Percentiles rank a stretch among this genome's conserved stretches.
These are phyloP conservation scores for Schizochytrium sp. DNA, from an alignment of 108 stramenopile genomes.

Conservation along the genomic window DNA sequence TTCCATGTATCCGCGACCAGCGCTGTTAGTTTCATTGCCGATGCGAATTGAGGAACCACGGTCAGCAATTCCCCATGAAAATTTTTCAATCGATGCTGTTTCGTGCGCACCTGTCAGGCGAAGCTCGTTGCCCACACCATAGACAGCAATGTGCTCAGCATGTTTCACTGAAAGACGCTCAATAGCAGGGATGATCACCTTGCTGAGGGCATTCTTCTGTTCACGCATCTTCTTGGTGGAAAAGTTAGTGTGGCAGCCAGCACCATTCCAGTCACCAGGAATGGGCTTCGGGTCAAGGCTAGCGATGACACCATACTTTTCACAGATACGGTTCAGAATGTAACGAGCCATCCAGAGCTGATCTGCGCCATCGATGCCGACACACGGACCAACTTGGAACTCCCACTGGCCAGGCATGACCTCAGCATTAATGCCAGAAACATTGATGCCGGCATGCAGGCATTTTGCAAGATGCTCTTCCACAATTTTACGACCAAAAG, in stretches of 20 bases:
- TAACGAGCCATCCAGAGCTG: slow-evolving; percentile 95
- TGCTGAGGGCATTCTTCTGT: slow-evolving; percentile 82
- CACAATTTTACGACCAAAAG: slow-evolving; percentile 82
- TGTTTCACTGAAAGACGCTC: slow-evolving; percentile 95
- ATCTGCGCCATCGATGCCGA: slow-evolving; percentile 96
- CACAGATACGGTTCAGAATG: slow-evolving; percentile 94
- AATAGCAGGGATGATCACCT: slow-evolving; percentile 91
- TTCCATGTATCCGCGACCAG: slow-evolving; percentile 96
- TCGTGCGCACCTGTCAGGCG: slow-evolving; percentile 95
- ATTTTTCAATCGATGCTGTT: slow-evolving; percentile 90
- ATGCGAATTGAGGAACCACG: slow-evolving; percentile 95
- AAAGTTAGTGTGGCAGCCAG: slow-evolving; percentile 97
- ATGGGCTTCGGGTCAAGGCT: slow-evolving; percentile 98
- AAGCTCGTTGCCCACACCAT: slow-evolving; percentile 96
- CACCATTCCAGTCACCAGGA: slow-evolving; percentile 99
- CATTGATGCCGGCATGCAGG: slow-evolving; percentile 92
- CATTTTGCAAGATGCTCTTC: slow-evolving; percentile 95
- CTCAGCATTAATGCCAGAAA: slow-evolving; percentile 96
- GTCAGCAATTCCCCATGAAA: slow-evolving; percentile 96
- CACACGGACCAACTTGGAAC: slow-evolving; percentile 97
- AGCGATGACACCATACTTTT: slow-evolving; percentile 95
- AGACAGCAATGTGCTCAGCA: slow-evolving; percentile 94
- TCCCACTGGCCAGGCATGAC: slow-evolving; percentile 99
- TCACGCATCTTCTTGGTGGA: slow-evolving; percentile 96
- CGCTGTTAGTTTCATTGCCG: slow-evolving; percentile 88